phyloP scores from a whole-genome alignment of 208 protist species.

The Novymonas esmeraldas region DNA sequence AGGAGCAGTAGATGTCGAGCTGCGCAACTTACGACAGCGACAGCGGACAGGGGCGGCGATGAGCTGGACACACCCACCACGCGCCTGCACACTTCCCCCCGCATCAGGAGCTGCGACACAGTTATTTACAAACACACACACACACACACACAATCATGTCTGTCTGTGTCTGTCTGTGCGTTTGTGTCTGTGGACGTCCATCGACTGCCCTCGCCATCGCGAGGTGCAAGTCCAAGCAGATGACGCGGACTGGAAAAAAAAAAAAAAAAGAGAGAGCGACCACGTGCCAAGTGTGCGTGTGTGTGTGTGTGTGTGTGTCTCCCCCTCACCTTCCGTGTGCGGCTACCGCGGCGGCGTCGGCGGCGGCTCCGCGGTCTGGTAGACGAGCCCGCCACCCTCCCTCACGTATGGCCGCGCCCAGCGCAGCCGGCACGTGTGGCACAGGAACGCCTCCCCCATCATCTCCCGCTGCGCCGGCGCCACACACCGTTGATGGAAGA shows the following conservation, averaged over 20 bases:
- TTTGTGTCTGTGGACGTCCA: background rate
- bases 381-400: slow-evolving; percentile 5
- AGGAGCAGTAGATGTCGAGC: too few species aligned
- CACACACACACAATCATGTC: background rate
- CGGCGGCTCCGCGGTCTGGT: slow-evolving; percentile 12
- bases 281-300: background rate
- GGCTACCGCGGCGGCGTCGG: too few species aligned
- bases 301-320: background rate
- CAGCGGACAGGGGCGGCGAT: too few species aligned
- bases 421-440: slow-evolving; percentile 73
- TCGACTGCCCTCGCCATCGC: too few species aligned
- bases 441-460: slow-evolving; percentile 54
- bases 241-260: background rate
- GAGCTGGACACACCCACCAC: too few species aligned
- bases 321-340: too few species aligned
- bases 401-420: slow-evolving; percentile 12
- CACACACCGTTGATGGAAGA: slow-evolving; percentile 82
- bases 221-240: background rate
- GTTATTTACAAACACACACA: too few species aligned
- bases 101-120: too few species aligned
- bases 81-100: too few species aligned
- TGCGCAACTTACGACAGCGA: too few species aligned
- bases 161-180: background rate
- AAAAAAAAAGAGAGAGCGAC: background rate
- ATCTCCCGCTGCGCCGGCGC: slow-evolving; percentile 67